Conservation (phyloP, 371 early-diverging fungal genomes). For the Capniomyces stellatus region DNA sequence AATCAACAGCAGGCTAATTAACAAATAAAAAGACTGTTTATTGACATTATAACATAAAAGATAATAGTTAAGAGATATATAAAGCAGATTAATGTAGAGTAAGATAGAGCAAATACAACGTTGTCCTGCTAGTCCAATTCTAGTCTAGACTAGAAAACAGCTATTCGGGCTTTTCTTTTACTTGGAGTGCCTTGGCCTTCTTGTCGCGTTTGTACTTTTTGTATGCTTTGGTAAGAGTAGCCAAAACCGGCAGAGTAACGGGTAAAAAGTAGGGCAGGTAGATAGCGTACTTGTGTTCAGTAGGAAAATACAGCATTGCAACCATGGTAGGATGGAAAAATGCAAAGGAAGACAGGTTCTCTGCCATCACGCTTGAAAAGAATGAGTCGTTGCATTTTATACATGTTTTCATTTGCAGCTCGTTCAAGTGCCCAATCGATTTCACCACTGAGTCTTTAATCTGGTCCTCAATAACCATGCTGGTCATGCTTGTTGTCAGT, state of each 20-base stretch:
- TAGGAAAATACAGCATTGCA: constrained; percentile 87
- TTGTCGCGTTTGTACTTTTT: no score
- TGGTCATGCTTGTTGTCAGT: constrained; percentile 58
- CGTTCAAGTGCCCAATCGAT: constrained; percentile 15
- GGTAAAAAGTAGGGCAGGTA: constrained; percentile 95
- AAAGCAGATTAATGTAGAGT: no score
- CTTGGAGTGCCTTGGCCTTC: no score
- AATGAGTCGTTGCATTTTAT: constrained; percentile 21
- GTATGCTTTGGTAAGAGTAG: no score
- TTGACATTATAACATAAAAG: no score
- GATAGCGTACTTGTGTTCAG: constrained; percentile 90
- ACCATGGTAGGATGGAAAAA: constrained; percentile 96
- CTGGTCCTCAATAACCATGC: constrained; percentile 79
- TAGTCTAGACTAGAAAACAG: no score
- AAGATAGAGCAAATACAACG: no score
- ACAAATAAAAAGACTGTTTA: no score
- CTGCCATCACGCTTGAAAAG: constrained; percentile 35
- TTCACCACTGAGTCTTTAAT: constrained; percentile 33
- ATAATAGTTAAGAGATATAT: no score
- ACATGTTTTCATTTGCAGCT: constrained; percentile 13
- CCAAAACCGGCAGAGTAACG: constrained; percentile 50
- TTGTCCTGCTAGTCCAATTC: no score
- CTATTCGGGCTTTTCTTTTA: no score
- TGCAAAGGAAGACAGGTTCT: constrained; percentile 57
- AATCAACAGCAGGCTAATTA: no score